These are phyloP conservation scores for Malus hybrid DNA, from an alignment of 331 rosid genomes.

Conservation along the genomic window DNA sequence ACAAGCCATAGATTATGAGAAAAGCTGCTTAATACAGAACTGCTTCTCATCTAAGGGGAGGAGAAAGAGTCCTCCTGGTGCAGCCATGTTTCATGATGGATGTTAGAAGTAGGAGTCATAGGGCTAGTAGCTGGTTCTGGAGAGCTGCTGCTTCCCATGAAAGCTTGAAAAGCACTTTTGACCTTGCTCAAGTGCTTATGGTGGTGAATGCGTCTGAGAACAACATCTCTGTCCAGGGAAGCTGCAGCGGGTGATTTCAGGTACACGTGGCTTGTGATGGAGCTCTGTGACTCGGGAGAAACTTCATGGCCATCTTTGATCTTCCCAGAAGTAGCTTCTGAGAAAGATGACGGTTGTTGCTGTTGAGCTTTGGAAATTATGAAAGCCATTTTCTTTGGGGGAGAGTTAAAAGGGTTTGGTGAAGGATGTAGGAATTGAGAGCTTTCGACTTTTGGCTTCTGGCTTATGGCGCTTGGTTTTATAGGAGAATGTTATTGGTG, in stretches of 20 bases:
- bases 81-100: slow-evolving; percentile 8
- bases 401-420: neutral
- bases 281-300: neutral
- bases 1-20: neutral
- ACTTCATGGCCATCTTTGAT: neutral
- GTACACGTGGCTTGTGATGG: slow-evolving; percentile 19
- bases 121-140: neutral
- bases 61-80: slow-evolving; percentile 20
- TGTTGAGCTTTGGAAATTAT: slow-evolving; percentile 10
- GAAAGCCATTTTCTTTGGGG: slow-evolving; percentile 12
- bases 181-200: slow-evolving; percentile 20
- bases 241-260: too few species aligned
- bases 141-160: neutral
- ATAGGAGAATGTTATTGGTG: slow-evolving; percentile 1
- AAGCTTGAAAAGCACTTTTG: slow-evolving; percentile 14
- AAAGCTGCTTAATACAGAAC: neutral
- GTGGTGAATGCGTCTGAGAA: slow-evolving; percentile 16
- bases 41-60: slow-evolving; percentile 10
- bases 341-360: neutral
- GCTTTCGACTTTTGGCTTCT: neutral
- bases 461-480: neutral
- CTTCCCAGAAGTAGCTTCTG: slow-evolving; percentile 5
- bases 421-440: neutral
- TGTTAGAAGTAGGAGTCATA: neutral
- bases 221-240: too few species aligned